Conservation (phyloP, 2,329 filamentous ascomycete genomes). For the Pleurostoma richardsiae region DNA sequence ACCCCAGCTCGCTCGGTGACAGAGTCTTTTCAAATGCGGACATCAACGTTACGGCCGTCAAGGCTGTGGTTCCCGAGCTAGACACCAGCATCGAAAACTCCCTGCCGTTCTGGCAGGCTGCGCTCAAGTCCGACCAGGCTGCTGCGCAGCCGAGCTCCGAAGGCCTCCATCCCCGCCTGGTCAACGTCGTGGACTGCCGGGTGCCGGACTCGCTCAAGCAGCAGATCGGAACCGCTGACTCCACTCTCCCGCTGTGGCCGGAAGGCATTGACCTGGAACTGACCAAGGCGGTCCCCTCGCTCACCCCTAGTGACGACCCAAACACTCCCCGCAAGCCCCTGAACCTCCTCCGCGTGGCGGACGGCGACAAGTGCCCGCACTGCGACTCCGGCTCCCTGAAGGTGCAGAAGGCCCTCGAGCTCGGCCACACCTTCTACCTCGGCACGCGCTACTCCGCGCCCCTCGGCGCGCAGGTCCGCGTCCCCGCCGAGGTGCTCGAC, state of each 20-base stretch:
- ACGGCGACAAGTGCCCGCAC: conserved; percentile 68
- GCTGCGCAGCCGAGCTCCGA: conserved; percentile 13
- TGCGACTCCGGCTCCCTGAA: conserved; percentile 61
- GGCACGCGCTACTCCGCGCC: conserved; percentile 82
- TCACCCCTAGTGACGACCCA: background rate
- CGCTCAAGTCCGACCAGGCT: conserved; percentile 27
- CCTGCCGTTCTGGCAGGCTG: conserved; percentile 43
- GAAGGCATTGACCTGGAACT: conserved; percentile 1
- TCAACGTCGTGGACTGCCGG: conserved; percentile 32
- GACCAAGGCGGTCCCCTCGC: background rate
- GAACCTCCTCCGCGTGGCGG: conserved; percentile 59
- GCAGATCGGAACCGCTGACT: background rate
- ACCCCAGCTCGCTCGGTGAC: conserved; percentile 30
- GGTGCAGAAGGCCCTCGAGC: conserved; percentile 72
- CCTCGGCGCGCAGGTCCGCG: conserved; percentile 57
- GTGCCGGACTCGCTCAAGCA: conserved; percentile 11
- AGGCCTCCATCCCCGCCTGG: conserved; percentile 11
- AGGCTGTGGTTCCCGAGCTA: conserved; percentile 58
- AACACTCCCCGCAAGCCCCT: conserved; percentile 31
- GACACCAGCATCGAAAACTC: conserved; percentile 66
- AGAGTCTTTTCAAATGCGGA: conserved; percentile 20
- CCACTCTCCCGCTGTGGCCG: conserved; percentile 10
- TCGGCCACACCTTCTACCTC: conserved; percentile 93
- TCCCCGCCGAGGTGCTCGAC: conserved; percentile 23
- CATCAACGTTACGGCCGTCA: conserved; percentile 56